Conservation (phyloP, 2,329 filamentous ascomycete genomes). For the Teratosphaeria nubilosa region DNA sequence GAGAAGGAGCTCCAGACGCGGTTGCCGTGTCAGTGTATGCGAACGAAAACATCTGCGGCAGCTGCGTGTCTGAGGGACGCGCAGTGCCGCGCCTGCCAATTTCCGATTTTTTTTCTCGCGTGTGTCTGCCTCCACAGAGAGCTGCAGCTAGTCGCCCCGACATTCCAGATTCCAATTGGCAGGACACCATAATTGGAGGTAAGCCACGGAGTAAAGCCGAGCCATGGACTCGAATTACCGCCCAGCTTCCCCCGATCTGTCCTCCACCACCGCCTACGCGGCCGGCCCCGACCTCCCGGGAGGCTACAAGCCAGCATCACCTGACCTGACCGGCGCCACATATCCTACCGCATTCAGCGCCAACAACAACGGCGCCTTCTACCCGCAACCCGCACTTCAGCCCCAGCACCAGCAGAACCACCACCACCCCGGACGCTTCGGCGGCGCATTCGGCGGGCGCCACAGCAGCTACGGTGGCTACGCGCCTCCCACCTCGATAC, state of each 20-base stretch:
- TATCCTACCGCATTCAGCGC: slow-evolving; percentile 3
- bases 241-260: slow-evolving; percentile 24
- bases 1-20: neutral
- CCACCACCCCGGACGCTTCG: slow-evolving; percentile 7
- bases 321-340: slow-evolving; percentile 1
- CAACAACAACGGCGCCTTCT: slow-evolving; percentile 1
- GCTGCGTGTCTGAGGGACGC: neutral
- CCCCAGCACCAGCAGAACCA: slow-evolving; percentile 5
- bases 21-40: neutral
- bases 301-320: neutral
- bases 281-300: slow-evolving; percentile 7
- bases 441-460: slow-evolving; percentile 3
- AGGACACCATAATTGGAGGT: no score
- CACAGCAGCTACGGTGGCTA: slow-evolving; percentile 3
- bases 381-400: neutral
- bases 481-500: slow-evolving; percentile 13
- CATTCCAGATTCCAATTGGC: no score
- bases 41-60: neutral
- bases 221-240: slow-evolving; percentile 1
- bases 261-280: slow-evolving; percentile 11
- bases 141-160: no score
- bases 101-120: neutral
- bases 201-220: neutral
- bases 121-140: neutral
- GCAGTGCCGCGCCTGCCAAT: neutral